Evolutionary conservation across 768 basidiomycete species (phyloP).

Genomic region (Russula olivacea): DNA sequence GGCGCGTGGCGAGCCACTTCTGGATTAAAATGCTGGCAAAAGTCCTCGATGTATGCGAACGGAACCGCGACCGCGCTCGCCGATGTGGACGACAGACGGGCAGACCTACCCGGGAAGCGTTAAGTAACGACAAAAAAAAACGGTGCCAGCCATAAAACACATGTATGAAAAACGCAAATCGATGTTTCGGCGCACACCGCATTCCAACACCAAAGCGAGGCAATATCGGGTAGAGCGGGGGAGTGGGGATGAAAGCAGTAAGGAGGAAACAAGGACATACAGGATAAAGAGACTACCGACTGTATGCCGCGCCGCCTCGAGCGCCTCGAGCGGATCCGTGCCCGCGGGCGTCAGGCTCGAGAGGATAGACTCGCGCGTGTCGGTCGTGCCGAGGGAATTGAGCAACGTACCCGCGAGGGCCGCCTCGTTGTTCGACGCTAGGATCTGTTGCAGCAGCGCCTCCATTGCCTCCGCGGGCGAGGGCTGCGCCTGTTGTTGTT

Average conservation of each 20-base stretch:
- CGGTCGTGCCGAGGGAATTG: background rate
- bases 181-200: background rate
- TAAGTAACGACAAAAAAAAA: background rate
- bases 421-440: background rate
- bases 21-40: constrained; percentile 58
- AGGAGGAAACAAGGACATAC: constrained; percentile 1
- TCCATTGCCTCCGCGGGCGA: constrained; percentile 10
- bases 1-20: constrained; percentile 61
- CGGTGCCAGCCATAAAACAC: background rate
- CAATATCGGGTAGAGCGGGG: background rate
- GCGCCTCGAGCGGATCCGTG: constrained; percentile 19
- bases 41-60: constrained; percentile 38
- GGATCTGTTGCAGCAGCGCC: constrained; percentile 9
- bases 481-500: background rate
- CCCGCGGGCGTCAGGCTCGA: constrained; percentile 2
- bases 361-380: constrained; percentile 13
- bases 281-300: constrained; percentile 16
- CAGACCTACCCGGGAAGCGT: constrained; percentile 1
- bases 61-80: constrained; percentile 1
- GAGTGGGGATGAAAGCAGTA: background rate
- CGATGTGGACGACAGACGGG: constrained; percentile 10
- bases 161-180: background rate
- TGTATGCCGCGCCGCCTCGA: constrained; percentile 14
- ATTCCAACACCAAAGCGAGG: background rate
- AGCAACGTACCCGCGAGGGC: constrained; percentile 10